Base-by-base conservation (phyloP, 2,329 filamentous ascomycete species). In the Podosphaera fusca region DNA sequence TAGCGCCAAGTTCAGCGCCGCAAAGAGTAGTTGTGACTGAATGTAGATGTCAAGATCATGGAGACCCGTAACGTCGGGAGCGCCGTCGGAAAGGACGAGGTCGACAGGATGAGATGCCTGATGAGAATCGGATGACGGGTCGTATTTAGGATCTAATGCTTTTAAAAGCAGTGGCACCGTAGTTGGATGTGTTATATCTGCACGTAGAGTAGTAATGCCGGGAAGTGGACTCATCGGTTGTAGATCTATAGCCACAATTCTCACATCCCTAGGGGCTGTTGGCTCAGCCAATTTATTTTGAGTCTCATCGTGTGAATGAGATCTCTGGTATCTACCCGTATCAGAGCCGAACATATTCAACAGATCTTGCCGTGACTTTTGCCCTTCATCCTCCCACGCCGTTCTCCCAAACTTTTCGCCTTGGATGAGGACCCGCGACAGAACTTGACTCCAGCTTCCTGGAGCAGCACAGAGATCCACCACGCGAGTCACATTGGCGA, bases 11-110 rank as follows among this genome's bases (percentile, higher is more conserved):
- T 95, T 95, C 29, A 98, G 78, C 0, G 92, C 92, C 0, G 90
- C 87, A 69, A 94, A 95, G 55, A 98, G 82, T 7, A 98, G 77
- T 70, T 96, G 92, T 7, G 86, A 89, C 71, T 98, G 92, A 21
- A 98, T 86, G 70, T 98, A 98, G 63, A 96, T 96, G 70, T 98
- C 92, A 40, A 98, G 79, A 68, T 98, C 92, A 69, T 98, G 92
- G 0, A 98, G 76, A 29, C 92, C 92, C 0, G 92, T 98, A 10
- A 98, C 92, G 65, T 98, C 92, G 0, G 92, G 92, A 0, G 92
- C 92, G 56, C 92, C 92, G 65, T 98, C 92, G 58, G 87, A 95
- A 60, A 98, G 79, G 31, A 98, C 90, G 1, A 98, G 78, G 67
- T 98, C 92, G 12, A 96, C 90, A 0, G 84, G 86, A 54, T 87